Conservation (phyloP, 768 basidiomycete genomes). For the Lactifluus pinguis region DNA sequence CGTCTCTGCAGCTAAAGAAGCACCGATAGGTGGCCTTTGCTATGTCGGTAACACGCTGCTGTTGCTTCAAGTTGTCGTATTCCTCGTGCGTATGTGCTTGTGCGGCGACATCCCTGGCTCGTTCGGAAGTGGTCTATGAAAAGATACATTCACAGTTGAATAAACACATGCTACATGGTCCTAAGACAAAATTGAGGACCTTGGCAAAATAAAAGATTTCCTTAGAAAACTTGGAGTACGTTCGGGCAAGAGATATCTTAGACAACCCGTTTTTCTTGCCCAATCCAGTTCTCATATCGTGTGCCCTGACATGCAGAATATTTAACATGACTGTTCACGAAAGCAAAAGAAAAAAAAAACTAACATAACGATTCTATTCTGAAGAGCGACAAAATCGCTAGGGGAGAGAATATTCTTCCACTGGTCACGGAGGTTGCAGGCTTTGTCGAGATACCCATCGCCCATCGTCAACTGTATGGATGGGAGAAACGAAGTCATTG, state of each 20-base stretch:
- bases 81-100: neutral
- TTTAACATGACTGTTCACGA: neutral
- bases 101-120: conserved; percentile 3
- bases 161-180: neutral
- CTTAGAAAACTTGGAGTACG: neutral
- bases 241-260: neutral
- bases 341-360: neutral
- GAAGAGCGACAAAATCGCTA: neutral
- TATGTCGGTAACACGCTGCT: neutral
- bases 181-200: neutral
- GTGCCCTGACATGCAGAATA: neutral
- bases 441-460: conserved; percentile 6
- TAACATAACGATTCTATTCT: conserved; percentile 3
- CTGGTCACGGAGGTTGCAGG: conserved; percentile 6
- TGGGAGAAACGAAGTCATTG: conserved; percentile 1
- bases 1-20: conserved; percentile 7
- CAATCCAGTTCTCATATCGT: conserved; percentile 6
- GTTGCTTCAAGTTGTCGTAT: neutral
- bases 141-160: neutral
- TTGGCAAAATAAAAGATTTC: neutral
- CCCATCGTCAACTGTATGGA: conserved; percentile 3
- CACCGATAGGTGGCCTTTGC: conserved; percentile 8
- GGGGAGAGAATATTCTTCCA: conserved; percentile 3
- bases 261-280: neutral
- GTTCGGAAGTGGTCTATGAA: conserved; percentile 9